Evolutionary conservation across 306 rosid species (phyloP).

Genomic region (Trifolium repens): DNA sequence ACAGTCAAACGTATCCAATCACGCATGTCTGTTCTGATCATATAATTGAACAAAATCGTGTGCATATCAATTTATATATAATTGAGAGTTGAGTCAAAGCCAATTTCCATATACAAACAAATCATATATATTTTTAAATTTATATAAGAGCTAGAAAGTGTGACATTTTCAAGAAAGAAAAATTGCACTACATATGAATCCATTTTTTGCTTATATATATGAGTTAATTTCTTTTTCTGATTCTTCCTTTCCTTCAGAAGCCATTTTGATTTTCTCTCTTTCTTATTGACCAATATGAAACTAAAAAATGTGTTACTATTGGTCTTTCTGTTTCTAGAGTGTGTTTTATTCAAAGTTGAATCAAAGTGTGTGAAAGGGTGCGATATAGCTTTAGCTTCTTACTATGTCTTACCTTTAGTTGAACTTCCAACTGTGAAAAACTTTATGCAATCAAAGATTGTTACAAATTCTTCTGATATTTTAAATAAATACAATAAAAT

Average conservation of each 20-base stretch:
- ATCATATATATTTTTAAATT: no score
- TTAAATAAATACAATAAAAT: constrained; percentile 48
- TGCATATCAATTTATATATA: not conserved
- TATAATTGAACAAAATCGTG: not conserved
- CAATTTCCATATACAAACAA: not conserved
- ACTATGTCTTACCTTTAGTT: not conserved
- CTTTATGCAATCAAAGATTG: constrained; percentile 36
- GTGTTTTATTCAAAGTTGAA: constrained; percentile 43
- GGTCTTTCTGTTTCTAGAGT: constrained; percentile 40
- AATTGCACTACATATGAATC: no score
- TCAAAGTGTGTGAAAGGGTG: constrained; percentile 62
- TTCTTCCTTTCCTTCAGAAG: constrained; percentile 1
- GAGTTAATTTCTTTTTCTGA: constrained; percentile 20
- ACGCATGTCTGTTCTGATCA: constrained; percentile 8
- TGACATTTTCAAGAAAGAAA: not conserved
- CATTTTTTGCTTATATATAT: constrained; percentile 36
- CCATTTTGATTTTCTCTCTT: not conserved
- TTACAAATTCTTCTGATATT: not conserved
- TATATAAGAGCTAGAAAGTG: no score
- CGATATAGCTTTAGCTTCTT: constrained; percentile 71
- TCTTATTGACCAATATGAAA: constrained; percentile 45
- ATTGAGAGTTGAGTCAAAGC: not conserved
- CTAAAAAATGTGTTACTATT: constrained; percentile 23
- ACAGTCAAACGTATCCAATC: constrained; percentile 11
- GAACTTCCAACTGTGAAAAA: not conserved